Evolutionary conservation across 2,329 filamentous ascomycete genomes (phyloP).

Genomic region (Nigrograna mackinnonii): DNA sequence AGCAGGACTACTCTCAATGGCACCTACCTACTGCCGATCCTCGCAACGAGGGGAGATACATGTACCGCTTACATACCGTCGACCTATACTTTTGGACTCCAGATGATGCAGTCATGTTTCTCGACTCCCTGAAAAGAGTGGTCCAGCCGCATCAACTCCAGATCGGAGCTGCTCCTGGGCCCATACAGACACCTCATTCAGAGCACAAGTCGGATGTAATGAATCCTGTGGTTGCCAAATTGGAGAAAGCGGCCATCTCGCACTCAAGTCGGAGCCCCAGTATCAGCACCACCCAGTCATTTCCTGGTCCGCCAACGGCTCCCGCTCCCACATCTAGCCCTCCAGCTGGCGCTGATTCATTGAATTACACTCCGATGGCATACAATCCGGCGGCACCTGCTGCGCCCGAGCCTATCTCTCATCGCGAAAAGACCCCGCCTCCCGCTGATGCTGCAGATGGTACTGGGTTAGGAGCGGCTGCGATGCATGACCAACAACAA

Average conservation of each 20-base stretch:
- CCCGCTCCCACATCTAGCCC: constrained; percentile 32
- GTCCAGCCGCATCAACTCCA: constrained; percentile 61
- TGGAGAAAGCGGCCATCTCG: constrained; percentile 72
- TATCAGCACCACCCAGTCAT: constrained; percentile 43
- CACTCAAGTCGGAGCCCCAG: constrained; percentile 46
- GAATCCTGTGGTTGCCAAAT: constrained; percentile 72
- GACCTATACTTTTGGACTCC: constrained; percentile 82
- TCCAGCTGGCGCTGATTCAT: constrained; percentile 30
- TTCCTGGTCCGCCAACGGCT: constrained; percentile 41
- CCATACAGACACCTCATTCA: constrained; percentile 44
- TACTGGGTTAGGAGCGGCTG: constrained; percentile 45
- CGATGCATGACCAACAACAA: constrained; percentile 42
- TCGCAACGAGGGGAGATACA: constrained; percentile 74
- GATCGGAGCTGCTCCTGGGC: constrained; percentile 31
- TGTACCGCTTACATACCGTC: constrained; percentile 75
- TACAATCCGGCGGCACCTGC: constrained; percentile 81
- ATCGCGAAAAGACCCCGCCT: constrained; percentile 80
- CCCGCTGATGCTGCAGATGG: constrained; percentile 66
- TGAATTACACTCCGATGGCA: constrained; percentile 65
- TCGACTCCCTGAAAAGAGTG: constrained; percentile 69
- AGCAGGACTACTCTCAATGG: constrained; percentile 64
- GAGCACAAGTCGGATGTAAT: constrained; percentile 55
- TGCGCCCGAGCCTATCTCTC: constrained; percentile 70
- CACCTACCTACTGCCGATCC: constrained; percentile 75
- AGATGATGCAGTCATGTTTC: constrained; percentile 70